phyloP scores from a whole-genome alignment of 768 basidiomycete genomes.

The Agrocybe pediades region DNA sequence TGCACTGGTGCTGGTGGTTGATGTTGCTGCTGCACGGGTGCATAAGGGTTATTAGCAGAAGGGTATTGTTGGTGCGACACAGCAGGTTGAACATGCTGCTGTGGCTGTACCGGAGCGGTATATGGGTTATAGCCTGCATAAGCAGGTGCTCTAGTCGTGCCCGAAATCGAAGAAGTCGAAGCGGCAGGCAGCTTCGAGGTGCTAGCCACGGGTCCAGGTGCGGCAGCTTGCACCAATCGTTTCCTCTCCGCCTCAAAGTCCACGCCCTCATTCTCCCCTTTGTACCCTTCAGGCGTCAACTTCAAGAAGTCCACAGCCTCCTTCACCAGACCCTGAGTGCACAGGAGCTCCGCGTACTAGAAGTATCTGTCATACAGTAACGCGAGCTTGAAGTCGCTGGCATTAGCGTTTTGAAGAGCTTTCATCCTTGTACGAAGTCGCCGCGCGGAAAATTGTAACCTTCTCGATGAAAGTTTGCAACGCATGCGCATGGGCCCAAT shows the following conservation, averaged over 20 bases:
- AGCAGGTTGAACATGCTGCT: slow-evolving; percentile 9
- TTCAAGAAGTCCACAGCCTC: slow-evolving; percentile 81
- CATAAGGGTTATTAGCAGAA: not conserved
- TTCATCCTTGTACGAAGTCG: slow-evolving; percentile 77
- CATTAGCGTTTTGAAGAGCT: slow-evolving; percentile 60
- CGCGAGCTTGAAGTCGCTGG: slow-evolving; percentile 78
- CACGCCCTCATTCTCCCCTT: slow-evolving; percentile 48
- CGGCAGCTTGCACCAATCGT: slow-evolving; percentile 38
- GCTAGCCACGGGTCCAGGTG: slow-evolving; percentile 22
- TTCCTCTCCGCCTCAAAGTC: slow-evolving; percentile 40
- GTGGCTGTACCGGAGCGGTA: slow-evolving; percentile 2
- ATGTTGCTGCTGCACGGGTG: not conserved
- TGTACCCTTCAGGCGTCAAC: slow-evolving; percentile 79
- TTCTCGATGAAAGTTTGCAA: slow-evolving; percentile 96
- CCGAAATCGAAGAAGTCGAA: slow-evolving; percentile 15
- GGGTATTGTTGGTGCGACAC: not conserved
- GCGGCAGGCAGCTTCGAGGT: slow-evolving; percentile 16
- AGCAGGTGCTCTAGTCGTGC: no score
- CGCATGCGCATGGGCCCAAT: slow-evolving; percentile 81
- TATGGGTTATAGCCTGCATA: slow-evolving; percentile 23
- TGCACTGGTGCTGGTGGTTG: no score
- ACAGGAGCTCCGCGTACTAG: slow-evolving; percentile 93
- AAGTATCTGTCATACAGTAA: slow-evolving; percentile 90
- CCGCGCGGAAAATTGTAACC: slow-evolving; percentile 90
- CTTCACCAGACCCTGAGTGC: slow-evolving; percentile 84